A percentile compares a stretch with the other conserved stretches of the same genome.
Conservation (phyloP, 257 asterid species). For the Scutellaria minor region DNA sequence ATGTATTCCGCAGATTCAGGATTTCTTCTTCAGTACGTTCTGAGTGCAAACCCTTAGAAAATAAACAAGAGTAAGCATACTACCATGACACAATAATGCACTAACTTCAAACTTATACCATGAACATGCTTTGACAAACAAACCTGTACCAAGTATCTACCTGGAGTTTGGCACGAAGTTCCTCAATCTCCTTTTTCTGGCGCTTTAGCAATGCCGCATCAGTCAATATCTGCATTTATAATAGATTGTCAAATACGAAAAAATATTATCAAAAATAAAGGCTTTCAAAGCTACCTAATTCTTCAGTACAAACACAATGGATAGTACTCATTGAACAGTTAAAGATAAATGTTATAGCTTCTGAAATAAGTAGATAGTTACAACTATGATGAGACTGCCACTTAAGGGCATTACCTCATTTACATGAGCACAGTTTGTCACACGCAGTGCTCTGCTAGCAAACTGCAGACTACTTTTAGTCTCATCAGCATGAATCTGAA, state of each 20-base stretch:
- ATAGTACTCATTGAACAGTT: constrained; percentile 26
- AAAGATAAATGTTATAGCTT: constrained; percentile 20
- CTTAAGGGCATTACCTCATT: constrained; percentile 70
- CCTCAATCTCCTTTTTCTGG: constrained; percentile 95
- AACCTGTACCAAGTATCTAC: constrained; percentile 43
- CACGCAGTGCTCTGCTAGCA: constrained; percentile 97
- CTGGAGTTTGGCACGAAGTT: constrained; percentile 89
- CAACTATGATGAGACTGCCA: constrained; percentile 32
- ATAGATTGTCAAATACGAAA: constrained; percentile 30
- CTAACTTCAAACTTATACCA: constrained; percentile 31
- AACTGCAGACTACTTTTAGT: constrained; percentile 98
- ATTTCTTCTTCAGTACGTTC: constrained; percentile 87
- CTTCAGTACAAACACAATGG: constrained; percentile 16
- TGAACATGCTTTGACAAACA: constrained; percentile 13
- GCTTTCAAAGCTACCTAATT: neutral
- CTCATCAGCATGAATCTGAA: constrained; percentile 97
- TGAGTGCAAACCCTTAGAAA: constrained; percentile 74
- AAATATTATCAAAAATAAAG: constrained; percentile 16
- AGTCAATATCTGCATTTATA: constrained; percentile 72
- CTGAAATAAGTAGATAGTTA: constrained; percentile 23
- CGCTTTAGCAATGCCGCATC: constrained; percentile 99
- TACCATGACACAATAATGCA: constrained; percentile 30
- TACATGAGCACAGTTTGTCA: constrained; percentile 91
- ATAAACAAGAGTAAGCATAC: constrained; percentile 40
- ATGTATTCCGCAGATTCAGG: constrained; percentile 84